Percentiles rank a stretch among this genome's conserved stretches.
Evolutionary conservation across 1,284 basidiomycete species (phyloP).

Genomic region (Moniliella sp.): DNA sequence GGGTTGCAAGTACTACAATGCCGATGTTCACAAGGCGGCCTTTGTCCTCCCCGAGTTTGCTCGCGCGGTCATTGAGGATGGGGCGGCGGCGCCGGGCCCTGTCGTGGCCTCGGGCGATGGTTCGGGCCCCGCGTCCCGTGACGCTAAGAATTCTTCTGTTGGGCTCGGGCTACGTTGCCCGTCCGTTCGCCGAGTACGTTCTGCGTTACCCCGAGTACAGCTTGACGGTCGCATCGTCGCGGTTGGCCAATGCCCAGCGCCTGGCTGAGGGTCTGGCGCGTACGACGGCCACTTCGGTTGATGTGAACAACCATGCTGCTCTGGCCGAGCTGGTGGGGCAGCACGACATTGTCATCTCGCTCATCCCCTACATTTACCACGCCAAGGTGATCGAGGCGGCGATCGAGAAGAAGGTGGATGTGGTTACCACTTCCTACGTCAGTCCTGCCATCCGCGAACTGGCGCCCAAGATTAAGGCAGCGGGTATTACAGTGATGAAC

Average conservation of each 20-base stretch:
- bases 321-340: slow-evolving; percentile 61
- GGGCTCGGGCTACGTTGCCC: slow-evolving; percentile 82
- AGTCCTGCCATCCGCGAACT: slow-evolving; percentile 75
- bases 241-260: slow-evolving; percentile 42
- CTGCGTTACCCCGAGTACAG: slow-evolving; percentile 58
- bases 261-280: slow-evolving; percentile 49
- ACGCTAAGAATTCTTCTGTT: slow-evolving; percentile 60
- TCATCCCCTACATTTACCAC: slow-evolving; percentile 89
- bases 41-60: slow-evolving; percentile 85
- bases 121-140: slow-evolving; percentile 35
- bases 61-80: slow-evolving; percentile 37
- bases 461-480: slow-evolving; percentile 58
- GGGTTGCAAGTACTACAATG: slow-evolving; percentile 57
- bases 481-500: slow-evolving; percentile 90
- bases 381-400: slow-evolving; percentile 77
- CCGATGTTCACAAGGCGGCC: slow-evolving; percentile 56
- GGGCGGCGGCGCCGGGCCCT: slow-evolving; percentile 20
- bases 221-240: slow-evolving; percentile 46
- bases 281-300: slow-evolving; percentile 54
- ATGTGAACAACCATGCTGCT: slow-evolving; percentile 52
- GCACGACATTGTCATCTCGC: slow-evolving; percentile 79
- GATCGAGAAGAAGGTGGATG: slow-evolving; percentile 77
- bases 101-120: slow-evolving; percentile 36
- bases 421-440: slow-evolving; percentile 90
- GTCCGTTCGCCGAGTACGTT: slow-evolving; percentile 80